These are phyloP conservation scores for Coniochaeta sp. DNA, from an alignment of 2,329 filamentous ascomycete species.

Conservation along the genomic window DNA sequence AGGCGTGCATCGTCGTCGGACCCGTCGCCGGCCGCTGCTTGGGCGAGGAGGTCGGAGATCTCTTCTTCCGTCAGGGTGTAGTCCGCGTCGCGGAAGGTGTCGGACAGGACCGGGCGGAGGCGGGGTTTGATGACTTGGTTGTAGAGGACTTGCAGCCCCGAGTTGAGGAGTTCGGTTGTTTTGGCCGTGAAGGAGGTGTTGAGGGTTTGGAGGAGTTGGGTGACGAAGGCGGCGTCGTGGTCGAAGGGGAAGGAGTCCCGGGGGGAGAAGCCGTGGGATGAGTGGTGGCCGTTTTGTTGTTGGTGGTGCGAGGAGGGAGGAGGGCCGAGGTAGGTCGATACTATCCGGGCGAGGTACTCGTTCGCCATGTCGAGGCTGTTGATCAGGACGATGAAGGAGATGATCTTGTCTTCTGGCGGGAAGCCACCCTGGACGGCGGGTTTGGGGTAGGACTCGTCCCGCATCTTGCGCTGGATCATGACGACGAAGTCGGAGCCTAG, in stretches of 20 bases:
- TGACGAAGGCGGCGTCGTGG: conserved; percentile 64
- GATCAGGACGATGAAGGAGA: conserved; percentile 85
- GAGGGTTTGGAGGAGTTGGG: conserved; percentile 60
- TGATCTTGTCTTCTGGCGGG: conserved; percentile 81
- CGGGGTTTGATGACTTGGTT: conserved; percentile 80
- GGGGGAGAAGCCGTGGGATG: conserved; percentile 17
- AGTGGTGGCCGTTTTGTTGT: conserved; percentile 22
- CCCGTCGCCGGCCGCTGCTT: conserved; percentile 26
- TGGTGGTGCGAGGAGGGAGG: conserved; percentile 18
- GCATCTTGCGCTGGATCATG: conserved; percentile 97
- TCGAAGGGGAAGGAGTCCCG: conserved; percentile 72
- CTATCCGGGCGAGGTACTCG: conserved; percentile 84
- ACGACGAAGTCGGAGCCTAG: conserved; percentile 86
- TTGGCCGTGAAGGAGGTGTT: conserved; percentile 69
- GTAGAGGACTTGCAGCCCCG: conserved; percentile 81
- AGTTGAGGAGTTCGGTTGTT: conserved; percentile 71
- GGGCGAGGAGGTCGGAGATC: conserved; percentile 45
- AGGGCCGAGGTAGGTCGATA: conserved; percentile 56
- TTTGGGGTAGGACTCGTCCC: conserved; percentile 88
- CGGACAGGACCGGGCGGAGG: conserved; percentile 74
- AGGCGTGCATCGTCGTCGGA: conserved; percentile 14
- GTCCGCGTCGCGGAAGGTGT: conserved; percentile 87
- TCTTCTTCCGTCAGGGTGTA: conserved; percentile 66
- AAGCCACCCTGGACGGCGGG: conserved; percentile 69
- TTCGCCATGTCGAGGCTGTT: conserved; percentile 93